These are phyloP conservation scores for Ceriops decandra DNA, from an alignment of 345 rosid genomes.

Conservation along the genomic window DNA sequence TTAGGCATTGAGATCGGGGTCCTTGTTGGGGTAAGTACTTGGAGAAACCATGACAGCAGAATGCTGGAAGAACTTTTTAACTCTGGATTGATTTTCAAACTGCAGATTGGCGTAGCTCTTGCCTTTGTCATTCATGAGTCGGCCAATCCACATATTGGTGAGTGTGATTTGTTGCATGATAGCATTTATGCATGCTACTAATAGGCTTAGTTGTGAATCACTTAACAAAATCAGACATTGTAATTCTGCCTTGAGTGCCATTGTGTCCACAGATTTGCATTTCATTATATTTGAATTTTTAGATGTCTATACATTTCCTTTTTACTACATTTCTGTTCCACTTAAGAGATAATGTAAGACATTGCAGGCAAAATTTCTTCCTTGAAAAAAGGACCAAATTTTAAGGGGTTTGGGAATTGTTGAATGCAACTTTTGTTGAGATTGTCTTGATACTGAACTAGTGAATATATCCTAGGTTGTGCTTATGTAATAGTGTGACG, in stretches of 20 bases:
- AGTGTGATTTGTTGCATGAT: slow-evolving; percentile 21
- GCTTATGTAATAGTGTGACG: slow-evolving; percentile 7
- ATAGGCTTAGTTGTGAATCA: background rate
- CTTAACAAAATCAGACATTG: too few species aligned
- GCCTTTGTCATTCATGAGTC: slow-evolving; percentile 98
- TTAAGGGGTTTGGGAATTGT: too few species aligned
- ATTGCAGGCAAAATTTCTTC: too few species aligned
- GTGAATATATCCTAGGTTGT: background rate
- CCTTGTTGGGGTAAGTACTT: slow-evolving; percentile 79
- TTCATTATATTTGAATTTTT: too few species aligned
- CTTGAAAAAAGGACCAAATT: too few species aligned
- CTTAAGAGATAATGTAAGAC: too few species aligned
- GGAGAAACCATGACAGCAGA: background rate
- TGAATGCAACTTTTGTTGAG: background rate
- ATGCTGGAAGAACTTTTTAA: slow-evolving; percentile 6
- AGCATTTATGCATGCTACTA: background rate
- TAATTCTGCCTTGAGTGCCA: background rate
- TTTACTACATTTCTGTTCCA: too few species aligned
- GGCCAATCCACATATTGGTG: slow-evolving; percentile 98
- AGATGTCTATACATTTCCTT: too few species aligned
- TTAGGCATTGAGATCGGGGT: slow-evolving; percentile 97
- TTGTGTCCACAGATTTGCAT: too few species aligned
- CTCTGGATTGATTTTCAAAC: slow-evolving; percentile 22
- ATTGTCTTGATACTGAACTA: background rate
- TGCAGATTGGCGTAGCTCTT: slow-evolving; percentile 88